Conservation (phyloP, 805 yeast species). For the Candida coquimbonensis region DNA sequence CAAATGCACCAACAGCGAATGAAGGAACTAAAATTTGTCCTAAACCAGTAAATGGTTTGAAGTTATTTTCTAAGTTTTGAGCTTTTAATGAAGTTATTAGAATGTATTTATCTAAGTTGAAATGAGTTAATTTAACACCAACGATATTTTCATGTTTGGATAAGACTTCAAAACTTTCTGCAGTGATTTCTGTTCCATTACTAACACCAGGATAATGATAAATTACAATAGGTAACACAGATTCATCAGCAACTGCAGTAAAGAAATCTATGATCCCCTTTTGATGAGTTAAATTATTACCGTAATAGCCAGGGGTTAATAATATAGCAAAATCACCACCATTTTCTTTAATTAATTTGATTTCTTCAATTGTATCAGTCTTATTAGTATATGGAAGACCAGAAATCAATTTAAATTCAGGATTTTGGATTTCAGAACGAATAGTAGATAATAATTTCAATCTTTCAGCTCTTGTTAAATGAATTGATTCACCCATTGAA, state of each 20-base stretch:
- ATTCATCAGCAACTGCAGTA: constrained; percentile 24
- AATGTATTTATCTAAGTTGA: constrained; percentile 38
- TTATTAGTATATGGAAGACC: constrained; percentile 26
- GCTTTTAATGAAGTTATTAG: constrained; percentile 32
- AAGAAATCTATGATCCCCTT: constrained; percentile 28
- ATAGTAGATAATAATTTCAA: constrained; percentile 23
- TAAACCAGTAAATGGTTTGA: constrained; percentile 42
- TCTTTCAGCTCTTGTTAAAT: constrained; percentile 28
- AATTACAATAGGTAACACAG: constrained; percentile 30
- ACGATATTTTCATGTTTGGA: constrained; percentile 30
- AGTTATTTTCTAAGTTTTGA: constrained; percentile 28
- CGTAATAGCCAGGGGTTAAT: constrained; percentile 31
- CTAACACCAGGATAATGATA: constrained; percentile 33
- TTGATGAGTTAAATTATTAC: constrained; percentile 26
- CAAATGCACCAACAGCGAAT: constrained; percentile 36
- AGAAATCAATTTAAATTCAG: constrained; percentile 26
- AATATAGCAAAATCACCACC: constrained; percentile 31
- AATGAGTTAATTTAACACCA: constrained; percentile 38
- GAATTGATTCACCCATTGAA: constrained; percentile 34
- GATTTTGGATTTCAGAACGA: constrained; percentile 27
- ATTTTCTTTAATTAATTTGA: constrained; percentile 22
- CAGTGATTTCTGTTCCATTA: constrained; percentile 25
- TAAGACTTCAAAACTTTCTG: constrained; percentile 22
- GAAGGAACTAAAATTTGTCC: constrained; percentile 46
- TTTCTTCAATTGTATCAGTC: constrained; percentile 24